Percentiles rank a stretch among this genome's conserved stretches.
These are phyloP conservation scores for Sutorius australiensis DNA, from an alignment of 768 basidiomycete genomes.

Conservation along the genomic window DNA sequence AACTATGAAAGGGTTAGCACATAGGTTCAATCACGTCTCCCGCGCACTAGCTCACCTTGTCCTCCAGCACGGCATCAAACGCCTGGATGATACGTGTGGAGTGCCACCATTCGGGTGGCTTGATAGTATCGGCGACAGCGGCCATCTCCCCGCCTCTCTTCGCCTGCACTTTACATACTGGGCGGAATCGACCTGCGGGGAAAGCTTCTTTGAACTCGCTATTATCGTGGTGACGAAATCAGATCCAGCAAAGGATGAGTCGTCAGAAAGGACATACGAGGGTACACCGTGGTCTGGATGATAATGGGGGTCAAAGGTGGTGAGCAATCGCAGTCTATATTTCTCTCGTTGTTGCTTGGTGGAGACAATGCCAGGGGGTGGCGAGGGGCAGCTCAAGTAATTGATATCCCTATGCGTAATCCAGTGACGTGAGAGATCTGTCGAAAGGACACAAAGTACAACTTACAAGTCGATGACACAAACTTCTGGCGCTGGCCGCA, in stretches of 20 bases:
- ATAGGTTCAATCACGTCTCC: not conserved
- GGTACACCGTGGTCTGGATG: slow-evolving; percentile 86
- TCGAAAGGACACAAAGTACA: not conserved
- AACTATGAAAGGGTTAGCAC: slow-evolving; percentile 42
- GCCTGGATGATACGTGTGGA: slow-evolving; percentile 87
- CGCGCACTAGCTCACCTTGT: slow-evolving; percentile 51
- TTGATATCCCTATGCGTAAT: slow-evolving; percentile 61
- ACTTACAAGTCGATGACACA: slow-evolving; percentile 84
- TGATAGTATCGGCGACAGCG: slow-evolving; percentile 85
- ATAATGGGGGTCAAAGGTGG: slow-evolving; percentile 82
- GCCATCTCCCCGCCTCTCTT: slow-evolving; percentile 76
- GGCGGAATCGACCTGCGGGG: slow-evolving; percentile 87
- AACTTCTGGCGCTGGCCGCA: slow-evolving; percentile 74
- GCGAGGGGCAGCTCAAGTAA: slow-evolving; percentile 79
- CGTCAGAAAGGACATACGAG: slow-evolving; percentile 38
- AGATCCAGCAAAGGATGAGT: not conserved
- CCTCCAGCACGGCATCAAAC: slow-evolving; percentile 82
- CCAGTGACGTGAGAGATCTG: slow-evolving; percentile 1
- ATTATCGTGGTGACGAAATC: slow-evolving; percentile 8
- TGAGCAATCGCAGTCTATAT: slow-evolving; percentile 66
- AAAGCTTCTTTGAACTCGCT: slow-evolving; percentile 96
- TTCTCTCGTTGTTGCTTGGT: slow-evolving; percentile 76
- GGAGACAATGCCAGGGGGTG: slow-evolving; percentile 72
- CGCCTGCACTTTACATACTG: slow-evolving; percentile 86
- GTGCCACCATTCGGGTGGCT: slow-evolving; percentile 93